Conservation (phyloP, 805 yeast genomes). For the Saturnispora serradocipensis region DNA sequence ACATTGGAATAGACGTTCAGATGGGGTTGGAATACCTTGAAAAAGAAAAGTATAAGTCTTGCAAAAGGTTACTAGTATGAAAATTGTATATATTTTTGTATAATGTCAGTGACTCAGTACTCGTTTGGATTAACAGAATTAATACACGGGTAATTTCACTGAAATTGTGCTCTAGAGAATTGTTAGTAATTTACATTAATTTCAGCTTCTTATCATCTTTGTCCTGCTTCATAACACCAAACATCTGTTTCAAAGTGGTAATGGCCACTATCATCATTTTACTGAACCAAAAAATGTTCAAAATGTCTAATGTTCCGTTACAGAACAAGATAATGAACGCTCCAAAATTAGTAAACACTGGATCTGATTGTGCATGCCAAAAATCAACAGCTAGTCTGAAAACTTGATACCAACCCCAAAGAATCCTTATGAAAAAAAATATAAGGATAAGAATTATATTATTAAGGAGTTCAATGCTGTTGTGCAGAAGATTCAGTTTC, state of each 20-base stretch:
- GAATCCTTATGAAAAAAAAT: slow-evolving; percentile 28
- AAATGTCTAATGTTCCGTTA: slow-evolving; percentile 27
- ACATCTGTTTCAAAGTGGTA: slow-evolving; percentile 27
- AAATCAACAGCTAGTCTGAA: slow-evolving; percentile 22
- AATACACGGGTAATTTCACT: not conserved
- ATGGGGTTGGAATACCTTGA: slow-evolving; percentile 48
- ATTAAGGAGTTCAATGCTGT: slow-evolving; percentile 24
- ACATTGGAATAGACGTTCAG: slow-evolving; percentile 70
- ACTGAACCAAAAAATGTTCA: slow-evolving; percentile 30
- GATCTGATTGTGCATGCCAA: slow-evolving; percentile 19
- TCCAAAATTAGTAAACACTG: slow-evolving; percentile 21
- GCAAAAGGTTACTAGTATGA: slow-evolving; percentile 17
- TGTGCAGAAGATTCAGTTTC: slow-evolving; percentile 24
- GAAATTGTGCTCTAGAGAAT: not conserved
- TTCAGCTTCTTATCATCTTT: slow-evolving; percentile 24
- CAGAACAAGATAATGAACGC: slow-evolving; percentile 24
- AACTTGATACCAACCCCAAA: slow-evolving; percentile 34
- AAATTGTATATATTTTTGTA: not conserved
- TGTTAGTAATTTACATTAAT: slow-evolving; percentile 18
- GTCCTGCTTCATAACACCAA: slow-evolving; percentile 16
- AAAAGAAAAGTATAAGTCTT: slow-evolving; percentile 32
- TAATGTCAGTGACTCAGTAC: not conserved
- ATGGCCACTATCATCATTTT: slow-evolving; percentile 31
- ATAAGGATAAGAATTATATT: slow-evolving; percentile 27
- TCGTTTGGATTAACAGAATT: not conserved